Conservation (phyloP, 2,329 filamentous ascomycete genomes). For the Trichophyton verrucosum region DNA sequence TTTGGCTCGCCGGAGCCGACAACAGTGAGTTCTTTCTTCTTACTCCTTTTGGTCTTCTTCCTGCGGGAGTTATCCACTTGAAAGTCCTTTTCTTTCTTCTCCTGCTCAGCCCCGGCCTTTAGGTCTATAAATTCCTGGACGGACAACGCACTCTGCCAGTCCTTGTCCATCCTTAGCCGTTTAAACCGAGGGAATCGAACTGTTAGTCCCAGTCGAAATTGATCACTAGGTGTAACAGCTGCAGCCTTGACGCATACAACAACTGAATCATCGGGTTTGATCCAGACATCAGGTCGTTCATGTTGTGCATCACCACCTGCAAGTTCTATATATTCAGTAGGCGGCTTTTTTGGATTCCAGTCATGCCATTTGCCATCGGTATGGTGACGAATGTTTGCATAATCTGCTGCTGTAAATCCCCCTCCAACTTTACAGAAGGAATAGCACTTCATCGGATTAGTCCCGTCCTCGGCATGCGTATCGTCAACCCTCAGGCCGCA, state of each 20-base stretch:
- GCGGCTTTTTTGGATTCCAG: constrained; percentile 69
- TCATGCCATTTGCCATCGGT: constrained; percentile 87
- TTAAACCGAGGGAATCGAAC: constrained; percentile 88
- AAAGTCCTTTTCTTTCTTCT: constrained; percentile 60
- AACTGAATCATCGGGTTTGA: constrained; percentile 73
- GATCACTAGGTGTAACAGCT: constrained; percentile 59
- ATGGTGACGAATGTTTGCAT: constrained; percentile 64
- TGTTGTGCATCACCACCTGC: constrained; percentile 62
- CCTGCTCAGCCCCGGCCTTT: constrained; percentile 55
- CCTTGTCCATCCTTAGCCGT: constrained; percentile 64
- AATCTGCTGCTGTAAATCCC: constrained; percentile 75
- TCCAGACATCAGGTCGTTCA: constrained; percentile 85
- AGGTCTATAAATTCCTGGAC: constrained; percentile 65
- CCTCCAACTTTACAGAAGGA: constrained; percentile 99
- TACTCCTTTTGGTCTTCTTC: constrained; percentile 45
- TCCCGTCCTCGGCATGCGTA: constrained; percentile 45
- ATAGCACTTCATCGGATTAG: constrained; percentile 60
- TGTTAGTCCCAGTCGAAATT: constrained; percentile 65
- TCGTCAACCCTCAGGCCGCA: constrained; percentile 71
- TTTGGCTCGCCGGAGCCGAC: constrained; percentile 52
- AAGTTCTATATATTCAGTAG: constrained; percentile 65
- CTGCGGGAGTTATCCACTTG: constrained; percentile 57
- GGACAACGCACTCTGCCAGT: constrained; percentile 69
- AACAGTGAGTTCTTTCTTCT: constrained; percentile 58
- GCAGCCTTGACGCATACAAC: constrained; percentile 84